phyloP scores from a whole-genome alignment of 805 yeast genomes.

The Zygoascus flipseniorum region DNA sequence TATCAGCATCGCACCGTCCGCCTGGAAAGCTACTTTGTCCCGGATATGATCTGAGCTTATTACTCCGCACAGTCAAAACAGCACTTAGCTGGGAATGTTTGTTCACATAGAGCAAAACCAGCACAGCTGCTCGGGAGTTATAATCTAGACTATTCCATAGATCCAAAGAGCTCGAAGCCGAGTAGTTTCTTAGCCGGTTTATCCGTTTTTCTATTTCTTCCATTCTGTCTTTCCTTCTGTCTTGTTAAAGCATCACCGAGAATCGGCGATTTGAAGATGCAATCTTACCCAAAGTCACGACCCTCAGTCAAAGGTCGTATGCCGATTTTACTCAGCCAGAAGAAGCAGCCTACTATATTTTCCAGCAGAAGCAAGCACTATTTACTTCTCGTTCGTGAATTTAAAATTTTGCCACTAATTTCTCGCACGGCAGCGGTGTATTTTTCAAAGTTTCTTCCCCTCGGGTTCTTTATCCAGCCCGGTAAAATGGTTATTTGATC shows the following conservation, averaged over 20 bases:
- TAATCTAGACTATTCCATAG: constrained; percentile 47
- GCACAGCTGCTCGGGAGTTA: constrained; percentile 58
- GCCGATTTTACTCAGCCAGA: no score
- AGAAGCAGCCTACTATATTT: no score
- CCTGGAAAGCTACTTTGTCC: constrained; percentile 86
- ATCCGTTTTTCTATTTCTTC: neutral
- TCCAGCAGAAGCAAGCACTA: no score
- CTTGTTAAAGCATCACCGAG: neutral
- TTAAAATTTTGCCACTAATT: no score
- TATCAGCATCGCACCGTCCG: constrained; percentile 56
- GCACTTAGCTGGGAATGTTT: constrained; percentile 49
- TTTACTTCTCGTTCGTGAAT: no score
- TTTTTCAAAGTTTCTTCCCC: no score
- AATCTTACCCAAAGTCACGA: neutral
- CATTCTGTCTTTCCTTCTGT: neutral
- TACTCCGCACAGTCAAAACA: constrained; percentile 62
- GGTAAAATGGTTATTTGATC: no score
- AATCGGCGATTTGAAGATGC: neutral
- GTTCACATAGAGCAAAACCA: constrained; percentile 61
- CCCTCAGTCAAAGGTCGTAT: no score
- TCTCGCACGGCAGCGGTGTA: no score
- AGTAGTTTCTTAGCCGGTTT: constrained; percentile 4
- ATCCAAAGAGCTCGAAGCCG: constrained; percentile 2
- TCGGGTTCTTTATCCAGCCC: no score
- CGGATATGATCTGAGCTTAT: constrained; percentile 56